phyloP scores from a whole-genome alignment of 2,329 filamentous ascomycete genomes.

The Aspergillus awamori region DNA sequence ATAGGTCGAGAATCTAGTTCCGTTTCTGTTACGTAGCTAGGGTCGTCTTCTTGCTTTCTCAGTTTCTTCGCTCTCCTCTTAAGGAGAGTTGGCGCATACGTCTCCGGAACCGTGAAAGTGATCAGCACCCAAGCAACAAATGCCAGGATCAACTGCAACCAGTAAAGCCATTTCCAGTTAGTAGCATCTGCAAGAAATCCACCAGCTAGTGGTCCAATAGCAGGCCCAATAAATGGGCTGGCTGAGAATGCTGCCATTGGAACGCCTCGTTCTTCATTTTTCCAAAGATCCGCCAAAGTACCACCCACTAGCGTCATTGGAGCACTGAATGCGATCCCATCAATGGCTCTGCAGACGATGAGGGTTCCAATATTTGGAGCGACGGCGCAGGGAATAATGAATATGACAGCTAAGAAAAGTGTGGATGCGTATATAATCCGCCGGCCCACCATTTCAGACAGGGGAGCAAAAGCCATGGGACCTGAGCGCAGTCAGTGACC shows the following conservation, averaged over 20 bases:
- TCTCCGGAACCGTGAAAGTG: constrained; percentile 87
- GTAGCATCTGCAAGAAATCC: constrained; percentile 71
- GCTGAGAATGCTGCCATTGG: constrained; percentile 86
- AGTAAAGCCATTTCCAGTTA: constrained; percentile 85
- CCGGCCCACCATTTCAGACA: constrained; percentile 75
- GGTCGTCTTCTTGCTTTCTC: constrained; percentile 67
- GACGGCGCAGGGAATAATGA: constrained; percentile 78
- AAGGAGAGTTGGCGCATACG: constrained; percentile 80
- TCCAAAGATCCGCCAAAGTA: constrained; percentile 82
- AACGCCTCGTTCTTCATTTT: constrained; percentile 78
- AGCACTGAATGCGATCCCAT: constrained; percentile 81
- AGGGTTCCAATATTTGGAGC: constrained; percentile 75
- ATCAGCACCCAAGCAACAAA: constrained; percentile 72
- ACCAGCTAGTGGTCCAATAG: constrained; percentile 74
- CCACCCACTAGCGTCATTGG: constrained; percentile 86
- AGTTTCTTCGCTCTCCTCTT: constrained; percentile 70
- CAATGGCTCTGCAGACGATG: constrained; percentile 74
- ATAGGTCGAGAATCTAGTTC: constrained; percentile 75
- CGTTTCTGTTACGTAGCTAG: constrained; percentile 73
- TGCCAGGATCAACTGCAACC: constrained; percentile 79
- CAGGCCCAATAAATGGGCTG: constrained; percentile 80
- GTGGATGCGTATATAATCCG: constrained; percentile 71
- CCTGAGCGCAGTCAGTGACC: constrained; percentile 44
- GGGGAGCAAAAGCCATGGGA: constrained; percentile 77
- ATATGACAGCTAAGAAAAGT: constrained; percentile 70